phyloP scores from a whole-genome alignment of 139 green algal species.

The Coelastrella sp. region DNA sequence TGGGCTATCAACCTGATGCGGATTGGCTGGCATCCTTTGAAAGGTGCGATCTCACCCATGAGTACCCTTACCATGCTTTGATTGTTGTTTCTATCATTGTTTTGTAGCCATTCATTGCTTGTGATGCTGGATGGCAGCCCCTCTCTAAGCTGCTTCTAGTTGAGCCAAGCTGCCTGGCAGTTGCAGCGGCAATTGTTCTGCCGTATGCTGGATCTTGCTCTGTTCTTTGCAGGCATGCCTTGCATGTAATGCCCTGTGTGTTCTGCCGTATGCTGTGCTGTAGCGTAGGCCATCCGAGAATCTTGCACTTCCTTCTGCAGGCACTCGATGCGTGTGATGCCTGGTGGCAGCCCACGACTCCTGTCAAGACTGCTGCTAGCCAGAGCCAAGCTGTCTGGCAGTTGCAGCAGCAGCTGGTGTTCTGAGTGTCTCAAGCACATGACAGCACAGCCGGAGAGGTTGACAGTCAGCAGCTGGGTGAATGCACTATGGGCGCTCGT shows the following conservation, averaged over 20 bases:
- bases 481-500: constrained; percentile 39
- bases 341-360: constrained; percentile 16
- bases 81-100: not conserved
- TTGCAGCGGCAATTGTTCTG: not conserved
- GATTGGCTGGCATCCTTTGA: constrained; percentile 29
- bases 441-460: constrained; percentile 3
- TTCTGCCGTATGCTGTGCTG: not conserved
- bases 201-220: too few relatives aligned
- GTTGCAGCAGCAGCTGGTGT: constrained; percentile 10
- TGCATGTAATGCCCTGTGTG: not conserved
- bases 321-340: not conserved
- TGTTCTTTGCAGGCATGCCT: too few relatives aligned
- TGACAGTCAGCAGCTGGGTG: constrained; percentile 35
- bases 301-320: not conserved
- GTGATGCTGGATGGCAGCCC: too few relatives aligned
- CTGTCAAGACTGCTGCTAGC: constrained; percentile 26
- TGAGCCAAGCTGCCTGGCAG: not conserved
- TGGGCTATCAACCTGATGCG: not conserved
- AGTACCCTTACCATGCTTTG: not conserved
- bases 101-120: not conserved
- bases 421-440: not conserved
- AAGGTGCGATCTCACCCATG: not conserved
- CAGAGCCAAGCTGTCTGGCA: constrained; percentile 1
- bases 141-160: too few relatives aligned
- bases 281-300: too few relatives aligned